Evolutionary conservation across 2,329 filamentous ascomycete genomes (phyloP), one percentile per base, ranked within the genome.

Genomic region (Colletotrichum caudatum): DNA sequence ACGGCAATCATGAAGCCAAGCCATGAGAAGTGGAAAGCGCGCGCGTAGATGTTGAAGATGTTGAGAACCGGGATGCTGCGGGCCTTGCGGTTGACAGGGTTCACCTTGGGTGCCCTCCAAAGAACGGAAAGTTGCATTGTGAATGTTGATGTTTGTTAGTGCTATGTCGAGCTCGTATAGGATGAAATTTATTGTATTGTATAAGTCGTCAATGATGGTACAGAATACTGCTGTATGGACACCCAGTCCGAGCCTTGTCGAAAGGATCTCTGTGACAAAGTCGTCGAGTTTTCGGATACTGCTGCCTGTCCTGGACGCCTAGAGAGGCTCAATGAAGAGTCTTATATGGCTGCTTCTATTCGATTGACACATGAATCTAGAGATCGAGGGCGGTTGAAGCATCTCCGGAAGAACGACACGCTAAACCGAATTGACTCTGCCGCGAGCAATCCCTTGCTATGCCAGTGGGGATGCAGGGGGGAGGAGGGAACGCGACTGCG

Each of bases 1-100:
- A 93, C 93, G 23, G 93, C 92, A 64, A 95, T 88, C 87, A 96
- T 91, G 81, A 96, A 96, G 2, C 93, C 93, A 59, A 94, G 87
- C 90, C 93, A 96, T 1, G 92, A 93, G 83, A 97, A 97, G 85
- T 95, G 94, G 82, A 97, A 97, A 0, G 96, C 94, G 8, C 94
- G 88, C 48, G 94, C 94, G 84, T 97, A 94, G 76, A 90, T 84
- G 80, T 97, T 88, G 76, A 95, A 78, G 0, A 92, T 89, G 80
- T 97, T 97, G 73, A 97, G 83, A 29, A 93, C 80, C 0, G 94
- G 94, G 58, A 97, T 89, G 0, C 93, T 93, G 72, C 88, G 90
- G 65, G 94, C 94, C 80, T 97, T 97, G 70, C 88, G 87, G 83
- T 92, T 97, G 83, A 94, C 88, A 12, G 94, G 93, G 80, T 97